phyloP scores from a whole-genome alignment of 2,329 filamentous ascomycete genomes.

The Penicillium psychrosexuale region DNA sequence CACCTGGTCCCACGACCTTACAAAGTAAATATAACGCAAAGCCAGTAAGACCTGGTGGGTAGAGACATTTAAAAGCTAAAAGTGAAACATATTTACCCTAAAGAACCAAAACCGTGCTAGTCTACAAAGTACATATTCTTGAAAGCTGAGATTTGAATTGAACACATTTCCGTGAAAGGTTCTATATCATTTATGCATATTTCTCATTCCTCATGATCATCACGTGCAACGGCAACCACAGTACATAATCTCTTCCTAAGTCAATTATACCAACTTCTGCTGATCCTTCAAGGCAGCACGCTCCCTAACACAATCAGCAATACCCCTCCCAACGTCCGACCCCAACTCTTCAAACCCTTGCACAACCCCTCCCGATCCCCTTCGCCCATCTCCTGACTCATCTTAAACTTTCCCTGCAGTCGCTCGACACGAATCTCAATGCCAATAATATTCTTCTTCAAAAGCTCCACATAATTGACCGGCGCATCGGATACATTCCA shows the following conservation, averaged over 20 bases:
- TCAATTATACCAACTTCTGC: neutral
- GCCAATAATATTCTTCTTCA: conserved; percentile 60
- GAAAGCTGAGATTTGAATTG: neutral
- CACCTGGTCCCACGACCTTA: neutral
- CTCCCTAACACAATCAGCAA: conserved; percentile 22
- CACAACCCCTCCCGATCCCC: conserved; percentile 56
- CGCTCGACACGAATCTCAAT: conserved; percentile 57
- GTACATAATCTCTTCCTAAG: too few species aligned
- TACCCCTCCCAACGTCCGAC: conserved; percentile 37
- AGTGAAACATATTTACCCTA: neutral
- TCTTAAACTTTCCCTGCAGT: conserved; percentile 63
- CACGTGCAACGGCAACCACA: neutral
- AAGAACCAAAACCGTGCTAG: neutral
- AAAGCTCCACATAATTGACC: conserved; percentile 53
- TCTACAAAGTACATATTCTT: neutral
- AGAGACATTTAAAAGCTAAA: neutral
- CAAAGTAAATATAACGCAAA: neutral
- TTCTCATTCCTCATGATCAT: neutral
- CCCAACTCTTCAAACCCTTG: conserved; percentile 52
- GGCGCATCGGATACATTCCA: conserved; percentile 63
- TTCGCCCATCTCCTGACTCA: conserved; percentile 59
- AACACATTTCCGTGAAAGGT: neutral
- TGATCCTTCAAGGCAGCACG: conserved; percentile 1
- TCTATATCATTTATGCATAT: neutral
- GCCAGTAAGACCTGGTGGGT: neutral